Percentiles rank a stretch among this genome's conserved stretches.
These are phyloP conservation scores for Favolaschia claudopus DNA, from an alignment of 768 basidiomycete genomes.

Conservation along the genomic window DNA sequence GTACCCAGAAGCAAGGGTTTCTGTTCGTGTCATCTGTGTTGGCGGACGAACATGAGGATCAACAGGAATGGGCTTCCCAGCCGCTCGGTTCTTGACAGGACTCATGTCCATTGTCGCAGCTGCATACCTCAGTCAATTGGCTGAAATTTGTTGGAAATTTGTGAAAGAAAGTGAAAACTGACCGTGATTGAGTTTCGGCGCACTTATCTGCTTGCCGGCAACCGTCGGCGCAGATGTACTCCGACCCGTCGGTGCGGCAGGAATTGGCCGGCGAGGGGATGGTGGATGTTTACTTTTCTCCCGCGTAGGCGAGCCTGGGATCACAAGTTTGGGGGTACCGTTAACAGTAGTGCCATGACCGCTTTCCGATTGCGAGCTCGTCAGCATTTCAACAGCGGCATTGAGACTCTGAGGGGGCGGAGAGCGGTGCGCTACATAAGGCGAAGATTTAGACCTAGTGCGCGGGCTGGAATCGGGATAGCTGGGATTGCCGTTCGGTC, in stretches of 20 bases:
- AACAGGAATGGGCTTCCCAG: slow-evolving; percentile 70
- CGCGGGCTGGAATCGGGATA: slow-evolving; percentile 52
- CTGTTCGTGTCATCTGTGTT: slow-evolving; percentile 38
- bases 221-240: slow-evolving; percentile 51
- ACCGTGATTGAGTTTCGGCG: slow-evolving; percentile 77
- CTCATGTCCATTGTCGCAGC: slow-evolving; percentile 79
- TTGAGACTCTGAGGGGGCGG: slow-evolving; percentile 74
- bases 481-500: slow-evolving; percentile 33
- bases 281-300: slow-evolving; percentile 40
- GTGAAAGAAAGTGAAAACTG: slow-evolving; percentile 28
- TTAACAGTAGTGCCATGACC: slow-evolving; percentile 33
- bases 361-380: slow-evolving; percentile 51
- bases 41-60: slow-evolving; percentile 43
- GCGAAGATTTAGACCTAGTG: slow-evolving; percentile 59
- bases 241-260: slow-evolving; percentile 46
- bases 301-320: slow-evolving; percentile 37
- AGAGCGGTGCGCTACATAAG: slow-evolving; percentile 61
- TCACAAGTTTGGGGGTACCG: slow-evolving; percentile 34
- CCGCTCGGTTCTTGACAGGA: slow-evolving; percentile 72
- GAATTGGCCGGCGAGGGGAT: slow-evolving; percentile 54
- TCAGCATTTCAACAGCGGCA: slow-evolving; percentile 74
- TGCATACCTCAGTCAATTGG: slow-evolving; percentile 33
- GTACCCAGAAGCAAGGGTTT: slow-evolving; percentile 72
- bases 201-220: slow-evolving; percentile 72
- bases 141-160: slow-evolving; percentile 7